A percentile compares a stretch with the other conserved stretches of the same genome.
phyloP scores from a whole-genome alignment of 495 filamentous ascomycete species.

The Bathelium albidoporum region DNA sequence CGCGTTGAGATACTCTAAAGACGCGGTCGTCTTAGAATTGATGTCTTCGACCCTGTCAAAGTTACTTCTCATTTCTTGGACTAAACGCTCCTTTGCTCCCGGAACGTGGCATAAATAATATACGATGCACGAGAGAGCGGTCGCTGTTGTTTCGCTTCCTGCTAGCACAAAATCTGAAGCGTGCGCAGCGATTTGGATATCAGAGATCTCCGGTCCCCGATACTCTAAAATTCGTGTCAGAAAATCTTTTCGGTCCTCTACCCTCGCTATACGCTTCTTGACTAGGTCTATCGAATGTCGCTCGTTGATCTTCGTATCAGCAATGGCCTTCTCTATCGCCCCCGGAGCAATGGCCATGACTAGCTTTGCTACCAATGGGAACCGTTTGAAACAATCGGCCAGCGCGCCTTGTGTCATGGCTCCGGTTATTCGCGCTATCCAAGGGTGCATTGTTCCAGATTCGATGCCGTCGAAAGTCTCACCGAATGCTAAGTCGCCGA shows the following conservation, averaged over 20 bases:
- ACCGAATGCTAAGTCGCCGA: slow-evolving; percentile 30
- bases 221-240: slow-evolving; percentile 28
- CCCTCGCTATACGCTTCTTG: neutral
- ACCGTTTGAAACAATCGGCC: slow-evolving; percentile 3
- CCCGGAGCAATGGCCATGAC: neutral
- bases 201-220: slow-evolving; percentile 21
- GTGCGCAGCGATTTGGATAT: slow-evolving; percentile 27
- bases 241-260: slow-evolving; percentile 19
- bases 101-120: slow-evolving; percentile 20
- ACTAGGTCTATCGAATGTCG: slow-evolving; percentile 12
- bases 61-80: slow-evolving; percentile 17
- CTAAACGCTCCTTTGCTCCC: slow-evolving; percentile 9
- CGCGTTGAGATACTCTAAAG: slow-evolving; percentile 35
- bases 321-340: neutral
- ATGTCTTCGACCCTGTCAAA: slow-evolving; percentile 20
- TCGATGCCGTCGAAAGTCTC: slow-evolving; percentile 30
- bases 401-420: slow-evolving; percentile 5
- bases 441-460: slow-evolving; percentile 14
- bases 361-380: slow-evolving; percentile 6
- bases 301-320: slow-evolving; percentile 8
- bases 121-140: slow-evolving; percentile 22
- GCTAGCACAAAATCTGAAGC: slow-evolving; percentile 29
- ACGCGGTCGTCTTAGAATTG: slow-evolving; percentile 28
- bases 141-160: slow-evolving; percentile 29
- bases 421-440: slow-evolving; percentile 1